phyloP scores from a whole-genome alignment of 768 basidiomycete genomes.

The Xanthoconium stramineum region DNA sequence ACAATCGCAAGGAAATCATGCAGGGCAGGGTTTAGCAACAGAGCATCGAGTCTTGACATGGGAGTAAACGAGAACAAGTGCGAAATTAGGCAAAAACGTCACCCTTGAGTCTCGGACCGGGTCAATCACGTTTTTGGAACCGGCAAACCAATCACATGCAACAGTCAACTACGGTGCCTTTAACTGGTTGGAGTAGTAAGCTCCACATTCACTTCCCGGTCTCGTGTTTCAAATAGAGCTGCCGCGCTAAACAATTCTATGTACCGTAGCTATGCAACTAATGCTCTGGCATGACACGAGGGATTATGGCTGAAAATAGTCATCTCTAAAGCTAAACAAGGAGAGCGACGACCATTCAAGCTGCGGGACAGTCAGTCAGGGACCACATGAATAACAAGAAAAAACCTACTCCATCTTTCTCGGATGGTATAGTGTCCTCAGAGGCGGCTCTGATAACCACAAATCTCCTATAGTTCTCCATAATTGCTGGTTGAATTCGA shows the following conservation, averaged over 20 bases:
- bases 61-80: background rate
- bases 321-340: conserved; percentile 58
- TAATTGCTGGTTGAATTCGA: conserved; percentile 62
- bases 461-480: conserved; percentile 62
- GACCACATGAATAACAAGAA: background rate
- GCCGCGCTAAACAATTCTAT: no score
- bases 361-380: conserved; percentile 32
- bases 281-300: background rate
- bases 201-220: no score
- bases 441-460: conserved; percentile 49
- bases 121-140: background rate
- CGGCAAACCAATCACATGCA: conserved; percentile 28
- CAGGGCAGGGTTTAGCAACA: conserved; percentile 59
- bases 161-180: background rate
- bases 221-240: background rate
- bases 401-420: conserved; percentile 46
- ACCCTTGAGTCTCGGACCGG: background rate
- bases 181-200: no score
- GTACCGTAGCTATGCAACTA: background rate
- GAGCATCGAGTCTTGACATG: conserved; percentile 26
- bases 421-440: conserved; percentile 25
- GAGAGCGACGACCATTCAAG: conserved; percentile 50
- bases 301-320: conserved; percentile 36
- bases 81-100: background rate
- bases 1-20: conserved; percentile 91